Evolutionary conservation across 768 basidiomycete species (phyloP).

Genomic region (Suillus sp.): DNA sequence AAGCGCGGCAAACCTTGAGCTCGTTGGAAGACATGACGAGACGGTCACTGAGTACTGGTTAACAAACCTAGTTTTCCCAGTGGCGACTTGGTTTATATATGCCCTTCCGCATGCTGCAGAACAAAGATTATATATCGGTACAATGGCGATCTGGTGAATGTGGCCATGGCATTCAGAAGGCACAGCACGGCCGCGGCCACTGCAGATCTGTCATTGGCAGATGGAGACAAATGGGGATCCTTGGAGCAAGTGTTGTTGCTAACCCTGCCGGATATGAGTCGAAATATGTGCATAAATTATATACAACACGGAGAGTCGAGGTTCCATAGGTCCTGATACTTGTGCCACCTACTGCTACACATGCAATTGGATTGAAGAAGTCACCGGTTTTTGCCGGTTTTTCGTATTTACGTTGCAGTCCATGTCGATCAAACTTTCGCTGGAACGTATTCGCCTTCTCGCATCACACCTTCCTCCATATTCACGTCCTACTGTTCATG

Average conservation of each 20-base stretch:
- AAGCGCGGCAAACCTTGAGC: conserved; percentile 19
- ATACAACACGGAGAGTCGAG: not conserved
- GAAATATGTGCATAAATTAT: not conserved
- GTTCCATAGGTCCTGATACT: not conserved
- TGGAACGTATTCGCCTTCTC: conserved; percentile 58
- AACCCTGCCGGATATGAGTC: not conserved
- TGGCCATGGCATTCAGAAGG: not conserved
- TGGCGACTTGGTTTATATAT: not conserved
- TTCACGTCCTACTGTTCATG: conserved; percentile 81
- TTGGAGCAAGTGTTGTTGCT: not conserved
- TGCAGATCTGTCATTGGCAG: not conserved
- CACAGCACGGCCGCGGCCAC: not conserved
- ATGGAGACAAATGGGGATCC: not conserved
- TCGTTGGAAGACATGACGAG: conserved; percentile 21
- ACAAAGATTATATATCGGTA: not conserved
- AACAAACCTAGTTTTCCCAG: not conserved
- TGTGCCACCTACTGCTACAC: not conserved
- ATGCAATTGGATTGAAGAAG: not conserved
- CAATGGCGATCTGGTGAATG: not conserved
- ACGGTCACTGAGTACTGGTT: not conserved
- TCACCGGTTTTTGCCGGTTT: not conserved
- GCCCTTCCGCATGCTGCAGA: not conserved
- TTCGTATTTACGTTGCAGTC: not conserved
- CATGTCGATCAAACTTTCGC: conserved; percentile 71
- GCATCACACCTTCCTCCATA: conserved; percentile 59